Conservation (phyloP, 2,329 filamentous ascomycete genomes). For the Chaetomium globosum region DNA sequence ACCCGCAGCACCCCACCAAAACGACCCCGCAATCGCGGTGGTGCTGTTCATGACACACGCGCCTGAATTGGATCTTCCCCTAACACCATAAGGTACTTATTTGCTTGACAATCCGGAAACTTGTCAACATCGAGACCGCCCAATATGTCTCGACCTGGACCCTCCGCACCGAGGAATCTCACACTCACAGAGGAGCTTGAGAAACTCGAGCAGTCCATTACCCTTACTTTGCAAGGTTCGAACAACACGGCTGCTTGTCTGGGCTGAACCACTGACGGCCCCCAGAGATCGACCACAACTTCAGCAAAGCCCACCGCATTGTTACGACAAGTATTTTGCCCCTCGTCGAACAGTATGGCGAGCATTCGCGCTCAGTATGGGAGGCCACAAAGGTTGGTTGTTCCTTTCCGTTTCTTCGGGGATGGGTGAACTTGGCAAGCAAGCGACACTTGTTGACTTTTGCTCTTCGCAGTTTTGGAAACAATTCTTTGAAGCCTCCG, state of each 20-base stretch:
- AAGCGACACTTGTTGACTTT: conserved; percentile 19
- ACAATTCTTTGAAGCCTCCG: conserved; percentile 98
- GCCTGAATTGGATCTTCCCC: conserved; percentile 13
- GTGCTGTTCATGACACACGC: conserved; percentile 23
- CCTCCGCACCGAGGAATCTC: conserved; percentile 58
- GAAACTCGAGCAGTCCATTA: conserved; percentile 94
- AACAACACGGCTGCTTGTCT: background rate
- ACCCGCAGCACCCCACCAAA: conserved; percentile 24
- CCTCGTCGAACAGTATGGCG: conserved; percentile 91
- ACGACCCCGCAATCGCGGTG: conserved; percentile 32
- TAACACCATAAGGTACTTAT: conserved; percentile 15
- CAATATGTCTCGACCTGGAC: conserved; percentile 54
- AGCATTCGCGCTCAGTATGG: conserved; percentile 93
- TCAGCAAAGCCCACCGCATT: conserved; percentile 93
- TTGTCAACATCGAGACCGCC: conserved; percentile 16
- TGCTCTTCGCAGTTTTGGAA: conserved; percentile 81
- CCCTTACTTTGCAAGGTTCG: conserved; percentile 85
- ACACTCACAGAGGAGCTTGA: conserved; percentile 94
- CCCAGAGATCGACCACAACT: conserved; percentile 96
- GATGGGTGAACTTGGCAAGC: background rate
- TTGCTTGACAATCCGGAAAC: conserved; percentile 21
- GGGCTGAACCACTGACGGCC: conserved; percentile 12
- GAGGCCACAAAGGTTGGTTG: conserved; percentile 83
- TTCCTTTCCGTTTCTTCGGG: background rate
- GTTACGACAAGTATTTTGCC: conserved; percentile 92